Evolutionary conservation across 352 stramenopile species (phyloP).

Genomic region (Globisporangium rhizosaccharum): DNA sequence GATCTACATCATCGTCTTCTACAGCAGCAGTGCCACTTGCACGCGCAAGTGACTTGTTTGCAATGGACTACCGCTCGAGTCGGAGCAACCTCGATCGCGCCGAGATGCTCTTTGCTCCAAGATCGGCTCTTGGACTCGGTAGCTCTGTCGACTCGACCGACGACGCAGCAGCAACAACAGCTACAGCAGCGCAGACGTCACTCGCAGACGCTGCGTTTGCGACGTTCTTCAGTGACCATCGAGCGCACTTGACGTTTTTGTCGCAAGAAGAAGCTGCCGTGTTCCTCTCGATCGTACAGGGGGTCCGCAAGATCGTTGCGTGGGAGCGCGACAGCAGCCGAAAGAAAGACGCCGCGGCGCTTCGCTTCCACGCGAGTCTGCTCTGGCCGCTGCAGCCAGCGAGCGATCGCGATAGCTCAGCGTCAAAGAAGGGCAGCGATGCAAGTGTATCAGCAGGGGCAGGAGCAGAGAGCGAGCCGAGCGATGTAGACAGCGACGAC

Average conservation of each 20-base stretch:
- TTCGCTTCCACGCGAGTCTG: slow-evolving; percentile 69
- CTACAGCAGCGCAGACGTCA: not conserved
- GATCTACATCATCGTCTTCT: slow-evolving; percentile 1
- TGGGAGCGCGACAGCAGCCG: slow-evolving; percentile 55
- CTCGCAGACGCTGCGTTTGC: slow-evolving; percentile 38
- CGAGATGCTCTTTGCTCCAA: slow-evolving; percentile 52
- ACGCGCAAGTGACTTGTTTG: slow-evolving; percentile 68
- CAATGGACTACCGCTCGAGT: slow-evolving; percentile 44
- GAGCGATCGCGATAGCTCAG: not conserved
- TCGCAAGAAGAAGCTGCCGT: slow-evolving; percentile 23
- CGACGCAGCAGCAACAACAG: not conserved
- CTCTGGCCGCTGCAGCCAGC: slow-evolving; percentile 44
- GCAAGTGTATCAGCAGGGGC: not conserved
- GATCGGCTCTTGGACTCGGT: not conserved
- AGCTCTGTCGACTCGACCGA: not conserved
- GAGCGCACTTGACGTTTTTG: slow-evolving; percentile 49
- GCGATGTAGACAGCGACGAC: slow-evolving; percentile 1
- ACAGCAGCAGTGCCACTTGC: slow-evolving; percentile 30
- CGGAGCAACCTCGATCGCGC: slow-evolving; percentile 31
- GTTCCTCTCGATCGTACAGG: slow-evolving; percentile 50
- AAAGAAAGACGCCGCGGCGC: slow-evolving; percentile 62
- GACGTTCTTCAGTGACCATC: slow-evolving; percentile 57
- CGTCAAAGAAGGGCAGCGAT: not conserved
- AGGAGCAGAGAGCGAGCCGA: slow-evolving; percentile 2
- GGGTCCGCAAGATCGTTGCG: slow-evolving; percentile 42